Evolutionary conservation across 768 basidiomycete genomes (phyloP).

Genomic region (Boletus barrowsii): DNA sequence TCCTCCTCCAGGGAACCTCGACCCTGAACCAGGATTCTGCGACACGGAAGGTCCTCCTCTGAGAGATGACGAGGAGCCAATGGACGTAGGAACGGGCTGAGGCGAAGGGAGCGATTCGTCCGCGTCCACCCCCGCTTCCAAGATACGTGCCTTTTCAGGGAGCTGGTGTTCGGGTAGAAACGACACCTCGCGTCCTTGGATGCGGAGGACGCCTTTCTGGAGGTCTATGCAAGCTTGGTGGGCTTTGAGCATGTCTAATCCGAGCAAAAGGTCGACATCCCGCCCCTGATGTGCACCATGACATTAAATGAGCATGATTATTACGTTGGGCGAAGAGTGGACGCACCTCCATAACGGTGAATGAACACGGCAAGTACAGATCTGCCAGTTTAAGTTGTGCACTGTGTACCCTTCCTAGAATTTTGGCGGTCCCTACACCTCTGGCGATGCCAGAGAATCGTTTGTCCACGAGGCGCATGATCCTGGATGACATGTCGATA

Average conservation of each 20-base stretch:
- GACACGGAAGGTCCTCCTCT: conserved; percentile 17
- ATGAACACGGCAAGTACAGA: conserved; percentile 82
- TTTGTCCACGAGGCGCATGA: conserved; percentile 91
- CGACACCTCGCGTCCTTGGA: conserved; percentile 81
- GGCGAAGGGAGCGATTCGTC: conserved; percentile 18
- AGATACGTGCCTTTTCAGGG: conserved; percentile 68
- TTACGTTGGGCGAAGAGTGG: background rate
- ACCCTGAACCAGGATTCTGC: conserved; percentile 41
- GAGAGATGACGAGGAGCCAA: conserved; percentile 9
- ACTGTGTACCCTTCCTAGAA: conserved; percentile 90
- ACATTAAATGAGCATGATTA: background rate
- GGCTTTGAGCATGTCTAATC: conserved; percentile 98
- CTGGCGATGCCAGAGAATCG: conserved; percentile 86
- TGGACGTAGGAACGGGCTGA: conserved; percentile 17
- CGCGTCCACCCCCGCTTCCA: conserved; percentile 33
- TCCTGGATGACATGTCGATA: conserved; percentile 38
- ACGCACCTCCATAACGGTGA: conserved; percentile 90
- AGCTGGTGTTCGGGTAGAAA: conserved; percentile 96
- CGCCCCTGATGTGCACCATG: conserved; percentile 54
- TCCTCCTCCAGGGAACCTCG: conserved; percentile 68
- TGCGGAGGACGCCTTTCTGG: conserved; percentile 83
- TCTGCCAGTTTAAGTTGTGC: conserved; percentile 89
- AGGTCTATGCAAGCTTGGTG: conserved; percentile 97
- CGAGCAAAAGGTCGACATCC: conserved; percentile 92
- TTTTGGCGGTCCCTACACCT: conserved; percentile 93